phyloP scores from a whole-genome alignment of 1,284 basidiomycete genomes.

The Neonothopanus nambi region DNA sequence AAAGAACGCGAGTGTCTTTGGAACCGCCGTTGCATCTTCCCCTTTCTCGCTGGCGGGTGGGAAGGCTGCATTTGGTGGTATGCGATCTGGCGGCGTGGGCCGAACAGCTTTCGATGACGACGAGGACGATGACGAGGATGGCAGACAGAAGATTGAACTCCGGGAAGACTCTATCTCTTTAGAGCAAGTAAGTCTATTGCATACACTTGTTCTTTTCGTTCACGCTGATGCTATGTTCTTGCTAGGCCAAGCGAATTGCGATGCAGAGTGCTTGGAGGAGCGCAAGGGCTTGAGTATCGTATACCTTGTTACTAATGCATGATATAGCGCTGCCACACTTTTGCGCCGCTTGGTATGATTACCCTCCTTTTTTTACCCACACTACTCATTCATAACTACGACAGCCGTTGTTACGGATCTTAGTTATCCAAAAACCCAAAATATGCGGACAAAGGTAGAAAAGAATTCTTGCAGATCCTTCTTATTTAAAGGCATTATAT shows the following conservation, averaged over 20 bases:
- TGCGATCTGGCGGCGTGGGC: slow-evolving; percentile 45
- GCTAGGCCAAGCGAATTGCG: slow-evolving; percentile 65
- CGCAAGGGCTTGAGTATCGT: slow-evolving; percentile 41
- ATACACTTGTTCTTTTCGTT: neutral
- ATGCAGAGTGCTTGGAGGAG: slow-evolving; percentile 77
- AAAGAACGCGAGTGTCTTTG: slow-evolving; percentile 72
- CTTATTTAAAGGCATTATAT: neutral
- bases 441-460: neutral
- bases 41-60: slow-evolving; percentile 80
- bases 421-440: neutral
- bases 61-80: slow-evolving; percentile 77
- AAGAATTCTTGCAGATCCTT: neutral
- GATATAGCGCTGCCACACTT: neutral
- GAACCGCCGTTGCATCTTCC: slow-evolving; percentile 74
- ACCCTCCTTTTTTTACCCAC: slow-evolving; percentile 14
- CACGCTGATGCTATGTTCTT: slow-evolving; percentile 14
- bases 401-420: neutral
- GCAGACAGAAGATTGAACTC: slow-evolving; percentile 71
- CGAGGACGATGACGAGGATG: slow-evolving; percentile 63
- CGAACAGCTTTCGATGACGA: slow-evolving; percentile 50
- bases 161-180: slow-evolving; percentile 81
- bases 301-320: neutral
- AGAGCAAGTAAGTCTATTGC: slow-evolving; percentile 69
- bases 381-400: slow-evolving; percentile 7
- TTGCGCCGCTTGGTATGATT: neutral